These are phyloP conservation scores for Cyphellophora attinorum DNA, from an alignment of 2,329 filamentous ascomycete species.

Conservation along the genomic window DNA sequence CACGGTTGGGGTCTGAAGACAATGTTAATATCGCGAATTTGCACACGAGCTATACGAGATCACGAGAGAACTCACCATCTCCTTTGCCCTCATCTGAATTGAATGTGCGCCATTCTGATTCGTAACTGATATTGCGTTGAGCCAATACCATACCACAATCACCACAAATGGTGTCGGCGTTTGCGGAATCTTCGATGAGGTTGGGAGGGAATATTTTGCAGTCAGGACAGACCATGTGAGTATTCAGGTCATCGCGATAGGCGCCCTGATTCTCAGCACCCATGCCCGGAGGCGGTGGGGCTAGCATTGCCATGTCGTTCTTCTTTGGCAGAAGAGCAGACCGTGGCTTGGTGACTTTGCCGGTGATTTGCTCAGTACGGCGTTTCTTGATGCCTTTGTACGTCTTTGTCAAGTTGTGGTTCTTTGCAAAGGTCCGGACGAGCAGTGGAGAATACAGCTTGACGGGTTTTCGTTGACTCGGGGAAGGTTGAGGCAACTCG, in stretches of 20 bases:
- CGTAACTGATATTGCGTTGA: constrained; percentile 85
- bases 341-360: constrained; percentile 13
- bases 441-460: constrained; percentile 66
- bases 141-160: constrained; percentile 86
- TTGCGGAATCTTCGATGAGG: constrained; percentile 75
- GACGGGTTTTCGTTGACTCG: constrained; percentile 31
- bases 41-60: too few relatives aligned
- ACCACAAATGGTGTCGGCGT: constrained; percentile 83
- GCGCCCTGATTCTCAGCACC: constrained; percentile 29
- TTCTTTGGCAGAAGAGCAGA: constrained; percentile 20
- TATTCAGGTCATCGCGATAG: constrained; percentile 79
- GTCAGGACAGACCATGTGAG: constrained; percentile 76
- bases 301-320: constrained; percentile 20
- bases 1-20: constrained; percentile 97
- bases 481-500: too few relatives aligned
- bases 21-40: too few relatives aligned
- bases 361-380: constrained; percentile 23
- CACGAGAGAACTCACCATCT: too few relatives aligned
- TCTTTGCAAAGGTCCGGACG: constrained; percentile 45
- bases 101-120: constrained; percentile 98
- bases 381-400: constrained; percentile 36
- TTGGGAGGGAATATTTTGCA: constrained; percentile 90
- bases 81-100: constrained; percentile 88
- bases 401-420: constrained; percentile 35
- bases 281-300: constrained; percentile 31